phyloP scores from a whole-genome alignment of 1,284 basidiomycete genomes.

The Mycosarcoma maydis region DNA sequence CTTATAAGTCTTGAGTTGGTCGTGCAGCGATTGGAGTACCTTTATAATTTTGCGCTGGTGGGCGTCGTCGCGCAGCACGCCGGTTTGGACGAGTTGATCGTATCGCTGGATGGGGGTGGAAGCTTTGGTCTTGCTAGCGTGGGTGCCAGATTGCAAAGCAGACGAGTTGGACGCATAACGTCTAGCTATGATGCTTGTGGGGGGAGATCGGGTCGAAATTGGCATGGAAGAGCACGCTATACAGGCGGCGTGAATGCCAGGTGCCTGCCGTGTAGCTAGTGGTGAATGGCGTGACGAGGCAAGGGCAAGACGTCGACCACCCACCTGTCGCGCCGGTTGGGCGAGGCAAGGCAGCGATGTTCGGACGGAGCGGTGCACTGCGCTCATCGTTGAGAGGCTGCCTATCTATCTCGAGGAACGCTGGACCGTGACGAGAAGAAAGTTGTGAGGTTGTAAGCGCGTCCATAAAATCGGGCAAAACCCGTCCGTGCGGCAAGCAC shows the following conservation, averaged over 20 bases:
- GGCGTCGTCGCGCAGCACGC: constrained; percentile 78
- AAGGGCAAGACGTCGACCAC: constrained; percentile 16
- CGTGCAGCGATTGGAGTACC: constrained; percentile 82
- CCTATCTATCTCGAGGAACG: neutral
- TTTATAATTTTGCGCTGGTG: constrained; percentile 86
- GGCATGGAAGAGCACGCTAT: neutral
- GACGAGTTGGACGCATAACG: constrained; percentile 11
- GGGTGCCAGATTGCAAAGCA: constrained; percentile 8
- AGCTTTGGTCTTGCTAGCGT: constrained; percentile 19
- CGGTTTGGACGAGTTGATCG: constrained; percentile 77
- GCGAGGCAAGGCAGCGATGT: neutral
- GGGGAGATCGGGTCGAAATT: neutral
- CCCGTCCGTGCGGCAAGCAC: constrained; percentile 5
- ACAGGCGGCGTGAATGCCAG: neutral
- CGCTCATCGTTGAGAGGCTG: constrained; percentile 4
- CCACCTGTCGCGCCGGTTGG: constrained; percentile 21
- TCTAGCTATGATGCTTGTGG: neutral
- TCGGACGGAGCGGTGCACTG: constrained; percentile 5
- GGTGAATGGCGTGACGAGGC: constrained; percentile 6
- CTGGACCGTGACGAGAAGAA: neutral
- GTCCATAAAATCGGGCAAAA: too few species aligned
- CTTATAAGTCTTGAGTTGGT: constrained; percentile 76
- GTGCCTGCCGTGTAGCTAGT: constrained; percentile 1
- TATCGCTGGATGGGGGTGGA: constrained; percentile 76
- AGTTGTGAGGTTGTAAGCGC: too few species aligned